Evolutionary conservation across 352 stramenopile species (phyloP), one percentile per base, ranked within the genome.

Genomic region (Pythium utonaiense): DNA sequence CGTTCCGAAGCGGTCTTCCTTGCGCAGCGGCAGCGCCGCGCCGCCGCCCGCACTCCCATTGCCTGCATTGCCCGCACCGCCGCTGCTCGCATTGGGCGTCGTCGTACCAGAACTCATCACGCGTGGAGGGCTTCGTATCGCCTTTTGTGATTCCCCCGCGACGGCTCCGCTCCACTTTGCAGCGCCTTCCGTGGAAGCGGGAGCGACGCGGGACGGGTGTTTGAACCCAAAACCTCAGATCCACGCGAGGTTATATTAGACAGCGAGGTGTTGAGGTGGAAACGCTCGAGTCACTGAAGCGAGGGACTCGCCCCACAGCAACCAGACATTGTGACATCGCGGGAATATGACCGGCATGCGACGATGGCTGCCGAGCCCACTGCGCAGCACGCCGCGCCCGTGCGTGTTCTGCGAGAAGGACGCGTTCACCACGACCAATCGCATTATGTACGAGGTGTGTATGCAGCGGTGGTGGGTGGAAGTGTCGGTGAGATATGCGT

Each of bases 351-450:
- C 19, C 21, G 24, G 6, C 12, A 57, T 60, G 62, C 55, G 30
- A 1, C 21, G 62, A 56, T 64, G 54, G 62, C 54, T 63, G 12
- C 38, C 48, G 49, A 25, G 27, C 9, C 25, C 48, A 25, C 16
- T 42, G 56, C 52, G 50, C 17, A n/a, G n/a, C n/a, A 28, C 36
- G 9, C 40, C 50, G 17, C 49, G 61, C 16, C 53, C 59, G 27
- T 91, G 82, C 44, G 64, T 53, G 10, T 91, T 91, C 57, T 91
- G 82, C 64, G 80, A 71, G 54, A 66, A 64, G 28, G 63, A 86
- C 56, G 58, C 72, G 60, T 67, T 89, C 40, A 62, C 64, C 19
- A 54, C 60, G 49, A 69, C 53, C 14, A 88, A 89, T 58, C 60
- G 60, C 4, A 70, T 91, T 31, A 47, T 91, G 6, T 89, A 80